Conservation (phyloP, 768 basidiomycete species). For the Russula sp. region DNA sequence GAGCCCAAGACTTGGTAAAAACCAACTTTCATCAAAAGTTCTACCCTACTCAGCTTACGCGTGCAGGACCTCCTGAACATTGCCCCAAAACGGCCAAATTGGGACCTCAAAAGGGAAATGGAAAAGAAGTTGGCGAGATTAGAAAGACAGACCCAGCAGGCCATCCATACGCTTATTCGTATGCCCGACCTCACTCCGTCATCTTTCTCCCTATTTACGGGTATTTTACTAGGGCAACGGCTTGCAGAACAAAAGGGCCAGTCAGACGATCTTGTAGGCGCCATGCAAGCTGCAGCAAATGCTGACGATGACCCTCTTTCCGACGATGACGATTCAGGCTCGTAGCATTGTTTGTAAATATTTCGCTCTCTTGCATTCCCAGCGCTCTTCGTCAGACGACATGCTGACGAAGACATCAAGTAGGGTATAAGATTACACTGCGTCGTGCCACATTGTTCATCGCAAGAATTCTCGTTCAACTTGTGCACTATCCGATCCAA, state of each 20-base stretch:
- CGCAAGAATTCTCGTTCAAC: conserved; percentile 4
- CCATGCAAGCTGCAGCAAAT: conserved; percentile 70
- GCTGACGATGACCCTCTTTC: conserved; percentile 47
- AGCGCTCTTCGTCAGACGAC: not conserved
- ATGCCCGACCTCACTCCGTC: conserved; percentile 32
- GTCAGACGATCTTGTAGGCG: conserved; percentile 73
- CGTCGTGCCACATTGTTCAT: conserved; percentile 6
- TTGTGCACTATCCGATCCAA: not conserved
- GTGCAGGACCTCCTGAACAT: conserved; percentile 91
- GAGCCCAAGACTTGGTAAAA: conserved; percentile 83
- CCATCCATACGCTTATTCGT: conserved; percentile 92
- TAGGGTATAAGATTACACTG: conserved; percentile 20
- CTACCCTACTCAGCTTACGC: conserved; percentile 7
- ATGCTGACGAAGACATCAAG: conserved; percentile 13
- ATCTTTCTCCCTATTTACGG: not conserved
- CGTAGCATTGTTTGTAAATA: not conserved
- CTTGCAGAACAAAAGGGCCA: conserved; percentile 74
- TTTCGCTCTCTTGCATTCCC: conserved; percentile 6
- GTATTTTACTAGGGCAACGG: conserved; percentile 52
- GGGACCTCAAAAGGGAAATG: conserved; percentile 93
- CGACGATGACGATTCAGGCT: conserved; percentile 55
- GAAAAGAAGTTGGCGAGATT: conserved; percentile 84
- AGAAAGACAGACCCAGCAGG: conserved; percentile 88
- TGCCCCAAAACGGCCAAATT: conserved; percentile 93
- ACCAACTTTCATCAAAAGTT: not conserved